phyloP scores from a whole-genome alignment of 352 stramenopile species.

The Globisporangium lucens region DNA sequence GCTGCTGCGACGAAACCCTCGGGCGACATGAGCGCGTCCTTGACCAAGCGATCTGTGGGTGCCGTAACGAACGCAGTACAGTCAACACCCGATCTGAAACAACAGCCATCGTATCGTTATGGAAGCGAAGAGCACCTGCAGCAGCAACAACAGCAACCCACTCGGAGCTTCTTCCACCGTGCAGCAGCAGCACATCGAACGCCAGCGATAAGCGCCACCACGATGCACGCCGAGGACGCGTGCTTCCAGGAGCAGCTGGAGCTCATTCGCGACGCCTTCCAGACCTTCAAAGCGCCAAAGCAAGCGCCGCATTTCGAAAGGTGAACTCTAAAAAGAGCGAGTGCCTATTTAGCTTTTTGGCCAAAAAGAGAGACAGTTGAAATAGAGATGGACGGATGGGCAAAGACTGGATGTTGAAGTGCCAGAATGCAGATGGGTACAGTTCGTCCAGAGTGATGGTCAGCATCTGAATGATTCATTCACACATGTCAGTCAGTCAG shows the following conservation, averaged over 20 bases:
- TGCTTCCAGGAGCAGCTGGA: constrained; percentile 35
- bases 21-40: too few relatives aligned
- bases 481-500: background rate
- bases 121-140: background rate
- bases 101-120: background rate
- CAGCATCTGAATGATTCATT: background rate
- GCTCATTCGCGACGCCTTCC: constrained; percentile 36
- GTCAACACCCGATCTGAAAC: background rate
- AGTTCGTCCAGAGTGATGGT: background rate
- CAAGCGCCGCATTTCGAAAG: background rate
- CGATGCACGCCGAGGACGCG: constrained; percentile 9
- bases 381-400: background rate
- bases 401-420: constrained; percentile 10
- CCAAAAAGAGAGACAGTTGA: background rate
- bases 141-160: background rate
- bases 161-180: background rate
- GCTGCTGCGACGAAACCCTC: background rate
- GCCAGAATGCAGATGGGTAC: constrained; percentile 3
- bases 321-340: too few relatives aligned
- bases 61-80: background rate
- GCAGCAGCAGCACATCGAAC: background rate
- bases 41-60: background rate
- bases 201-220: background rate
- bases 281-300: background rate
- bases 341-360: too few relatives aligned